These are phyloP conservation scores for Hippophae rhamnoides DNA, from an alignment of 306 rosid species.

Conservation along the genomic window DNA sequence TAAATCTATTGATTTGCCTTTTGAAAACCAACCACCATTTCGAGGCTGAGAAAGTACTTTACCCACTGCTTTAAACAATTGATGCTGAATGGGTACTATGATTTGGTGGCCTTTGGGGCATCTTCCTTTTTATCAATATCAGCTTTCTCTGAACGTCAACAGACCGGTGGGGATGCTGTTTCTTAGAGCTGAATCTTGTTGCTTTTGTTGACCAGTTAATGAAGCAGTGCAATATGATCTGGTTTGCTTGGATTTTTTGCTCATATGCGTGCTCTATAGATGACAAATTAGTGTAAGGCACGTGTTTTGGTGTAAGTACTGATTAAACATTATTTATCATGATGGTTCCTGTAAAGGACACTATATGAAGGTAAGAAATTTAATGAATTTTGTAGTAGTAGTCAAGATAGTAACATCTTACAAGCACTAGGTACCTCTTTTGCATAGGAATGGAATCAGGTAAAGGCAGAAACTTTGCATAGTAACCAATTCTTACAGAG, in stretches of 20 bases:
- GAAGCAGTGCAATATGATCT: neutral
- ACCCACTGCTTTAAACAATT: neutral
- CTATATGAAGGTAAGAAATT: too few species aligned
- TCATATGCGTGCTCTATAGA: neutral
- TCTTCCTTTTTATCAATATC: neutral
- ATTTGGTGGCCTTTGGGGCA: slow-evolving; percentile 8
- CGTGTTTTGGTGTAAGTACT: too few species aligned
- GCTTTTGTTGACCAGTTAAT: neutral
- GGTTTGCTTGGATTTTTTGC: neutral
- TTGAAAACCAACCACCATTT: slow-evolving; percentile 67
- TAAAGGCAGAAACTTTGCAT: too few species aligned
- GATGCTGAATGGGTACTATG: slow-evolving; percentile 12
- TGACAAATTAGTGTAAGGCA: neutral
- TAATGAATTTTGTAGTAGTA: too few species aligned
- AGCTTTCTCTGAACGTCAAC: neutral
- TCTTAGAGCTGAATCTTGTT: neutral
- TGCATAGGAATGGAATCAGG: too few species aligned
- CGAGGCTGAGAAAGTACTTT: slow-evolving; percentile 26
- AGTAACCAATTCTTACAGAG: too few species aligned
- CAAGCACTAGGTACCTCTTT: too few species aligned
- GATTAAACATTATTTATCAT: too few species aligned
- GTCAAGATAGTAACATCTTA: too few species aligned
- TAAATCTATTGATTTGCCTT: slow-evolving; percentile 63
- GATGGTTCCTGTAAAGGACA: too few species aligned
- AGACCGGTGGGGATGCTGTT: neutral